phyloP scores from a whole-genome alignment of 2,329 filamentous ascomycete species.

The Chrysoporthe cubensis region DNA sequence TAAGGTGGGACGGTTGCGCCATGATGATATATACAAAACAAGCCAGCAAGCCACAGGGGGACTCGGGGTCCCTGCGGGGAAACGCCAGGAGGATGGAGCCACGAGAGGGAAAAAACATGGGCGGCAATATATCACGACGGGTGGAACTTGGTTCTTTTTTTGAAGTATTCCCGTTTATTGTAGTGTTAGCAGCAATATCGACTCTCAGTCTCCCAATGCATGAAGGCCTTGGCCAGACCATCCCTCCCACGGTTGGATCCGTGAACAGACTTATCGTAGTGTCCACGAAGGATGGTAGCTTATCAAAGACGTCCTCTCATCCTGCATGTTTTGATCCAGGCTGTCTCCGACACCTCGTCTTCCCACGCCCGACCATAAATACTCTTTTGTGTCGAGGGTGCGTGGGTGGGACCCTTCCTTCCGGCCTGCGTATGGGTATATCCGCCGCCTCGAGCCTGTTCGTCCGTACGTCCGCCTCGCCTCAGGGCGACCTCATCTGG shows the following conservation, averaged over 20 bases:
- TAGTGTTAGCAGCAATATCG: slow-evolving; percentile 5
- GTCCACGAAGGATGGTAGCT: no score
- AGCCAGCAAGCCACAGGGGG: neutral
- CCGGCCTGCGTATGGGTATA: neutral
- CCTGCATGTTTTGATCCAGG: no score
- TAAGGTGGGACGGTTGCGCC: slow-evolving; percentile 12
- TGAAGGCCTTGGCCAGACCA: neutral
- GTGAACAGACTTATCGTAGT: neutral
- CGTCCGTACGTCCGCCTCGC: neutral
- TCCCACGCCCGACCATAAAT: no score
- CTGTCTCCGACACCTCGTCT: no score
- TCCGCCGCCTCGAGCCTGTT: neutral
- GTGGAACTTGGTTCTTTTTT: neutral
- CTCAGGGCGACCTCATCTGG: slow-evolving; percentile 43
- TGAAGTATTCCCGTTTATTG: neutral
- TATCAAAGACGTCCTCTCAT: no score
- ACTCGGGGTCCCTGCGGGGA: neutral
- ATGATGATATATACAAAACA: neutral
- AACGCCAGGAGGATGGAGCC: slow-evolving; percentile 4
- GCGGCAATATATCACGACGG: neutral
- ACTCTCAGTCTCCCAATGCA: neutral
- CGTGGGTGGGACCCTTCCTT: neutral
- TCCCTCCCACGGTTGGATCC: neutral
- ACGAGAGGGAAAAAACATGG: neutral
- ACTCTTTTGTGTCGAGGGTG: neutral